Percentiles rank a stretch among this genome's conserved stretches.
These are phyloP conservation scores for Gaeumannomyces tritici DNA, from an alignment of 2,329 filamentous ascomycete genomes.

Conservation along the genomic window DNA sequence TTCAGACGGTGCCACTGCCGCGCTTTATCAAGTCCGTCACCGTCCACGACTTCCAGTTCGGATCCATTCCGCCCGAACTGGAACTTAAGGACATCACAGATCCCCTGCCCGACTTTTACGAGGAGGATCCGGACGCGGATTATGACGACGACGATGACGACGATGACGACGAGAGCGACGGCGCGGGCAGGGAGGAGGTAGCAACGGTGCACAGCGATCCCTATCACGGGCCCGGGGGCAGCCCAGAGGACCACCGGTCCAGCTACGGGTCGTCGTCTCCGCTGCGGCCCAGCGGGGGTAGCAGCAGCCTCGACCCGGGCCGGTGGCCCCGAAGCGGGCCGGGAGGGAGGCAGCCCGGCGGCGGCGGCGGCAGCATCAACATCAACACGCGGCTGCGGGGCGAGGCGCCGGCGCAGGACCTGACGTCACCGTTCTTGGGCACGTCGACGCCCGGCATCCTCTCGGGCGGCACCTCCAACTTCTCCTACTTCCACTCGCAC, in stretches of 20 bases:
- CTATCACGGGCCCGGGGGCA: slow-evolving; percentile 15
- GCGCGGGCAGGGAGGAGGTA: slow-evolving; percentile 10
- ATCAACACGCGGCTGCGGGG: slow-evolving; percentile 23
- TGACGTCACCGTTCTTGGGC: slow-evolving; percentile 48
- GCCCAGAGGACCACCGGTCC: neutral
- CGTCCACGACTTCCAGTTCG: slow-evolving; percentile 91
- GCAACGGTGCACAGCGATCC: neutral
- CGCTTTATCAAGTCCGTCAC: slow-evolving; percentile 95
- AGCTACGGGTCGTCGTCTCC: neutral
- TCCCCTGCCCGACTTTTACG: slow-evolving; percentile 92
- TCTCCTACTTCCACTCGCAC: slow-evolving; percentile 77
- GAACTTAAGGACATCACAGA: slow-evolving; percentile 97
- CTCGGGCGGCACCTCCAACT: slow-evolving; percentile 59
- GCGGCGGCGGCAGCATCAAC: slow-evolving; percentile 10
- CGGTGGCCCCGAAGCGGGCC: neutral
- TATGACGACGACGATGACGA: slow-evolving; percentile 39
- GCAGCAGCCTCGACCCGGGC: slow-evolving; percentile 14
- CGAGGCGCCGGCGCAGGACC: slow-evolving; percentile 23
- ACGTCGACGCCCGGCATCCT: slow-evolving; percentile 54
- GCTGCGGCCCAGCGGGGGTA: slow-evolving; percentile 7
- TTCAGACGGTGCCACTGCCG: slow-evolving; percentile 83
- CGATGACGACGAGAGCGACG: slow-evolving; percentile 18
- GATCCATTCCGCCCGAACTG: slow-evolving; percentile 69
- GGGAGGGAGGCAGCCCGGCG: neutral
- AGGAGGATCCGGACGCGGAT: slow-evolving; percentile 60